Percentiles rank a stretch among this genome's conserved stretches.
Evolutionary conservation across 495 filamentous ascomycete species (phyloP).

Genomic region (Penicillium subrubescens): DNA sequence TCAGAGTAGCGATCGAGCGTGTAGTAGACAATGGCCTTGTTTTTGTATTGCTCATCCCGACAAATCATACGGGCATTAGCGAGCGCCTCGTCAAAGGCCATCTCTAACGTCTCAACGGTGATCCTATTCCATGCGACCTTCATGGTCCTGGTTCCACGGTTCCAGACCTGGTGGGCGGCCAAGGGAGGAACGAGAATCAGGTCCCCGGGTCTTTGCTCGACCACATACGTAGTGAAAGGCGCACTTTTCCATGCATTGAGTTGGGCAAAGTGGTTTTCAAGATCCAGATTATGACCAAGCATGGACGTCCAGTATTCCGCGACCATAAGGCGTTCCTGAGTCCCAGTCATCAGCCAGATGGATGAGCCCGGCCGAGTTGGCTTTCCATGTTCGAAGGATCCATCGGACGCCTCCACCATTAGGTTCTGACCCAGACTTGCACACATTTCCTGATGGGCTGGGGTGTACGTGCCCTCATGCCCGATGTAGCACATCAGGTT

Average conservation of each 20-base stretch:
- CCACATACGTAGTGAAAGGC: constrained; percentile 87
- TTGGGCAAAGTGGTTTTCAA: constrained; percentile 94
- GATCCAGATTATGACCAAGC: constrained; percentile 92
- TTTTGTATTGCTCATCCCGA: constrained; percentile 99
- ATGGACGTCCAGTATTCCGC: constrained; percentile 90
- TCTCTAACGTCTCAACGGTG: constrained; percentile 83
- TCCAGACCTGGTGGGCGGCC: constrained; percentile 99
- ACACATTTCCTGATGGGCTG: constrained; percentile 97
- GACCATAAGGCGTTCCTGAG: constrained; percentile 81
- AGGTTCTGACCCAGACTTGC: constrained; percentile 94
- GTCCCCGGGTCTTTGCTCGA: constrained; percentile 90
- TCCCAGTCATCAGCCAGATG: constrained; percentile 98
- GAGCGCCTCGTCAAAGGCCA: constrained; percentile 83
- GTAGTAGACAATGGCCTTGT: constrained; percentile 91
- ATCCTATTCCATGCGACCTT: constrained; percentile 99
- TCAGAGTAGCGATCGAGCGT: constrained; percentile 75
- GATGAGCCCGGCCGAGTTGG: constrained; percentile 79
- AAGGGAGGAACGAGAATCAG: constrained; percentile 95
- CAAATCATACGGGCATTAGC: constrained; percentile 88
- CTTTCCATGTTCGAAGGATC: constrained; percentile 58
- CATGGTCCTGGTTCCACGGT: constrained; percentile 89
- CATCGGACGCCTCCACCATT: constrained; percentile 85
- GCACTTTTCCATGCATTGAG: constrained; percentile 90
- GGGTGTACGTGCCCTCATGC: constrained; percentile 96
- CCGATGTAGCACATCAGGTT: constrained; percentile 99